Percentiles rank a stretch among this genome's conserved stretches.
Evolutionary conservation across 495 filamentous ascomycete species (phyloP).

Genomic region (Jackrogersella multiformis): DNA sequence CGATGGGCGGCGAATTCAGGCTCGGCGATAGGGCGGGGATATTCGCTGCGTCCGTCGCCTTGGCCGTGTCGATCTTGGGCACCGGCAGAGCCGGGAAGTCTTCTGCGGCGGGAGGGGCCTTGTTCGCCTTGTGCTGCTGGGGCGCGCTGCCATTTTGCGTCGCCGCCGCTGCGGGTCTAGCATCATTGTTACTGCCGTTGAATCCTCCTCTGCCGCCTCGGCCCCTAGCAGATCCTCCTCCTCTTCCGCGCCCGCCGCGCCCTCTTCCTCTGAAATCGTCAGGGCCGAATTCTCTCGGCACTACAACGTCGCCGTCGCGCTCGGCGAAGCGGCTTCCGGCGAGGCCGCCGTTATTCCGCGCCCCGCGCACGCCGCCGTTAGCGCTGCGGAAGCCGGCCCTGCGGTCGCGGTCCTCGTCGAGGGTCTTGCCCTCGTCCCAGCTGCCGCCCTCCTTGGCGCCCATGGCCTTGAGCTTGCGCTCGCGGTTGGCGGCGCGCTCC

Average conservation of each 20-base stretch:
- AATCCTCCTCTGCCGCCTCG: conserved; percentile 44
- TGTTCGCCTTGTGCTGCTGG: conserved; percentile 29
- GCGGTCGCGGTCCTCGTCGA: conserved; percentile 45
- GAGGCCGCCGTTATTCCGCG: conserved; percentile 33
- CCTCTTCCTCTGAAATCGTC: conserved; percentile 45
- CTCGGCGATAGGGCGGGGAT: conserved; percentile 18
- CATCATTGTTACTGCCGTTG: conserved; percentile 34
- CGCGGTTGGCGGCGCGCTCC: conserved; percentile 57
- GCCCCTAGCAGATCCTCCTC: conserved; percentile 36
- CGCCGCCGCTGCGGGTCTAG: conserved; percentile 3
- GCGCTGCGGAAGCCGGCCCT: conserved; percentile 51
- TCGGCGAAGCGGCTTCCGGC: conserved; percentile 49
- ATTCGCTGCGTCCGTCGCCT: conserved; percentile 6
- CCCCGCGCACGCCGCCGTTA: conserved; percentile 54
- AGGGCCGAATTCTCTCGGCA: conserved; percentile 37
- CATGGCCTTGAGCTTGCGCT: conserved; percentile 59
- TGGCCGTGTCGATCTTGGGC: conserved; percentile 20
- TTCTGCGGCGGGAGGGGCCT: conserved; percentile 40
- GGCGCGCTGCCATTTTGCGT: conserved; percentile 36
- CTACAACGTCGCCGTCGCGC: conserved; percentile 22
- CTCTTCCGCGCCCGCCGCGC: conserved; percentile 40
- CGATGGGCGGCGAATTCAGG: conserved; percentile 44
- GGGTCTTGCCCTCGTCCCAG: conserved; percentile 59
- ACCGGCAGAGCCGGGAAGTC: conserved; percentile 57
- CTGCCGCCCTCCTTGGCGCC: conserved; percentile 52